Evolutionary conservation across 163 green algal genomes (phyloP).

Genomic region (Prototheca stagnorum): DNA sequence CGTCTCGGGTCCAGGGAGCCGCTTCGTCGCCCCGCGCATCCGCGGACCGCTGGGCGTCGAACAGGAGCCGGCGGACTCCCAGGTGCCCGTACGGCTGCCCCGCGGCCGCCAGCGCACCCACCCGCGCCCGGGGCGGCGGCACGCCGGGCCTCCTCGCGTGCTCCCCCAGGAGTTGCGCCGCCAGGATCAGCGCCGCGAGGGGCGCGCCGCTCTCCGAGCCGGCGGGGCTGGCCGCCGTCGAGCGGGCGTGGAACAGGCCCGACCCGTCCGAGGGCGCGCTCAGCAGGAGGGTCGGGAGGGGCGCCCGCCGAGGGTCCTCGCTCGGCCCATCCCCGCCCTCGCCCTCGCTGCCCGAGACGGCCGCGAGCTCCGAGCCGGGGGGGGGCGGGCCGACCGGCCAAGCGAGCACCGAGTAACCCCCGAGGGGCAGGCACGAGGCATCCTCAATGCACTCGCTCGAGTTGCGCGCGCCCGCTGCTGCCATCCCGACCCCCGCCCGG

Average conservation of each 20-base stretch:
- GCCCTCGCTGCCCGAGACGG: too few species aligned
- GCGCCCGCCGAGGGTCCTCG: not conserved
- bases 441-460: constrained; percentile 16
- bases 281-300: constrained; percentile 20
- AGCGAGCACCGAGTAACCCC: constrained; percentile 52
- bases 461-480: constrained; percentile 6
- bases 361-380: too few species aligned
- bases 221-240: constrained; percentile 1
- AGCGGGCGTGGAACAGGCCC: constrained; percentile 43
- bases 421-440: constrained; percentile 44
- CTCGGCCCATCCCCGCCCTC: not conserved
- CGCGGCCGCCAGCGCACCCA: constrained; percentile 46
- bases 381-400: too few species aligned
- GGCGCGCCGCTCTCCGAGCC: constrained; percentile 41
- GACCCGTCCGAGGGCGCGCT: constrained; percentile 42
- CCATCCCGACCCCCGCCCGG: constrained; percentile 17
- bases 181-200: constrained; percentile 48
- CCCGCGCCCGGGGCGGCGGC: constrained; percentile 18
- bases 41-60: constrained; percentile 15
- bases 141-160: not conserved
- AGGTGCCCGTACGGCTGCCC: constrained; percentile 62
- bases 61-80: constrained; percentile 52
- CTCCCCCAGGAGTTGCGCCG: constrained; percentile 33
- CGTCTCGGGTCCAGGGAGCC: too few species aligned
- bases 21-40: too few species aligned